Base-by-base conservation (phyloP, 106 monocot species). In the Dendrobium officinale region DNA sequence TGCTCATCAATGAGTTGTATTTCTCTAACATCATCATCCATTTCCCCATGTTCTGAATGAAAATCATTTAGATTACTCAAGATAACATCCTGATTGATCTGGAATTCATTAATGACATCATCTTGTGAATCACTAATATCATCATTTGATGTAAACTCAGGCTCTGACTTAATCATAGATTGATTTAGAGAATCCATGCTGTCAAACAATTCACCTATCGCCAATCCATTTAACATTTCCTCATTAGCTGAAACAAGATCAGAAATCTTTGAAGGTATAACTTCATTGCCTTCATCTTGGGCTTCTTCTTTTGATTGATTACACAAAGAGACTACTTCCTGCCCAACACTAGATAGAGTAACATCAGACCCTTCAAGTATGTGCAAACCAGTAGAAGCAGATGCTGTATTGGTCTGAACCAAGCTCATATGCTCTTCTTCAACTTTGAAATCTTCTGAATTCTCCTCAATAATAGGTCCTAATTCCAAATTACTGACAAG, bases 381-480 rank as follows among this genome's bases (percentile, higher is more conserved):
- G 10, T 37, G 70, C 70, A 37, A 37, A 37, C 70, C 70, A 15
- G 15, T 70, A 66, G 24, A 66, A 26, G 64, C 24, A 8, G 13
- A 51, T 22, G 27, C 77, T 64, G 55, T 4, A 56, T 72, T 47
- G 67, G 79, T 44, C n/a, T 26, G 10, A 51, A 47, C 47, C 43
- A 47, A 54, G 68, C 5, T 76, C 31, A 82, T 67, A 59, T 75
- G 61, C n/a, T 85, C 83, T 73, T 86, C 77, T 83, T 82, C 76
- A 26, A 74, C 75, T 19, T 61, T 80, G 45, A 33, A 81, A 68
- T 79, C 83, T 77, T 82, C 74, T 10, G 55, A 29, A 73, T 42
- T 81, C 72, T 84, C 87, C 75, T 87, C 87, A 54, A 84, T 75
- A 77, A 82, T 89, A 20, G 89, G 67, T 41, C 83, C 82, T 37